Base-by-base conservation (phyloP, 331 rosid species). In the Malus hybrid region DNA sequence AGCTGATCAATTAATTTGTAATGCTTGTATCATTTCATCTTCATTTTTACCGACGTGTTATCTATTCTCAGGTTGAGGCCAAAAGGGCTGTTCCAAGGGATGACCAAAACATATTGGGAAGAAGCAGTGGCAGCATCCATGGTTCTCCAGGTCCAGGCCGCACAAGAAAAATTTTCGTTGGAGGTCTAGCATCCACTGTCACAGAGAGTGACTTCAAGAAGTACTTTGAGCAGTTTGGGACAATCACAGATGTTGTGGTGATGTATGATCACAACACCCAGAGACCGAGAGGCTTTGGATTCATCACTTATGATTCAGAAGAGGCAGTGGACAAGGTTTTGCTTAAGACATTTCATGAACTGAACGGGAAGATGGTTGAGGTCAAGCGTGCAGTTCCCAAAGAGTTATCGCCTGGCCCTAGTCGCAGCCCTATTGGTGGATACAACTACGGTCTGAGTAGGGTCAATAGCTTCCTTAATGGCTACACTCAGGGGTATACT, bases 261-360 rank as follows among this genome's bases (percentile, higher is more conserved):
- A 92, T 92, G 97, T 92, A 92, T 82, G 97, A 92, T 88, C 97
- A 92, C 88, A 88, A 86, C 90, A 90, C 97, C 39, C 93, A 88
- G 83, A 90, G 97, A 79, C 97, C 97, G 50, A 86, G 97, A 83
- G 97, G 97, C 14, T 92, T 92, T 86, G 97, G 97, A 68, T 92
- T 92, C 79, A 92, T 92, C 83, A 90, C 96, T 42, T 92, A 90
- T 76, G 96, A 92, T 76, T 88, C 97, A 28, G 97, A 92, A 79
- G 96, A 90, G 71, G 96, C 96, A 72, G 96, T 90, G 77, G 96
- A 92, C 77, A 87, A 87, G 82, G 97, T 90, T 72, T 84, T 92
- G 75, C 83, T 85, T 2, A 90, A 87, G 86, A 92, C 89, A 2
- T 92, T 90, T 74, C 97, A 92, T 87, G 97, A 92, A 82, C 82